A percentile compares a stretch with the other conserved stretches of the same genome.
phyloP scores from a whole-genome alignment of 176 grass and related monocot genomes.

The Musa itinerans region DNA sequence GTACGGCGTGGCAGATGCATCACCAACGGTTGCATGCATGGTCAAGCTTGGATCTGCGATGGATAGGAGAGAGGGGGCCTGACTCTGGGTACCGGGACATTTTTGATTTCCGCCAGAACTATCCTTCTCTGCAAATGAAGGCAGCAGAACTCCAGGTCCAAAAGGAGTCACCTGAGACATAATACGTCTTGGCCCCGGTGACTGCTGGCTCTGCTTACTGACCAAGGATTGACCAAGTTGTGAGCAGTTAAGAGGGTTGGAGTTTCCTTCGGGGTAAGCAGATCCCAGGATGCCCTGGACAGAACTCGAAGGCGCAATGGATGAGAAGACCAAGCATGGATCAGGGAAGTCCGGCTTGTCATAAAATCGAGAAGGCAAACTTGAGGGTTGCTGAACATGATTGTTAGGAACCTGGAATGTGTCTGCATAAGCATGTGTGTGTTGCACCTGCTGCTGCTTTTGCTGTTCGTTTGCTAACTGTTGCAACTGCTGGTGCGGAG shows the following conservation, averaged over 20 bases:
- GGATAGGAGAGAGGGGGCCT: not conserved
- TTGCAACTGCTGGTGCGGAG: conserved; percentile 9
- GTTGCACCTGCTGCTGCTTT: not conserved
- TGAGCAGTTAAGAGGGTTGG: not conserved
- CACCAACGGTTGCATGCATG: conserved; percentile 7
- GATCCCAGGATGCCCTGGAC: conserved; percentile 5
- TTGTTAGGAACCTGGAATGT: conserved; percentile 3
- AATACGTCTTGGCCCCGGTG: not conserved
- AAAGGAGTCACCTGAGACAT: not conserved
- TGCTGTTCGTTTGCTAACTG: not conserved
- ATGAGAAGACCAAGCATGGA: conserved; percentile 22
- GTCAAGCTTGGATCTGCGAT: not conserved
- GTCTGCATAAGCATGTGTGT: conserved; percentile 12
- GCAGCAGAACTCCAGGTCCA: not conserved
- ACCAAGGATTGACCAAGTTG: conserved; percentile 14
- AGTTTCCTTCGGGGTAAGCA: conserved; percentile 3
- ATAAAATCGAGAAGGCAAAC: conserved; percentile 14
- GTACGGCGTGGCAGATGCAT: not conserved
- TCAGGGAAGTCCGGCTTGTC: conserved; percentile 7
- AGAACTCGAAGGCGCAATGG: not conserved
- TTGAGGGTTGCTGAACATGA: conserved; percentile 6
- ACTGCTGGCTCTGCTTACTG: conserved; percentile 8
- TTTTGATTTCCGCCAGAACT: conserved; percentile 6
- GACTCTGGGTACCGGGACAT: not conserved
- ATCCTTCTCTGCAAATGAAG: conserved; percentile 13